Conservation (phyloP, 805 yeast species). For the Metschnikowia gelsemii region DNA sequence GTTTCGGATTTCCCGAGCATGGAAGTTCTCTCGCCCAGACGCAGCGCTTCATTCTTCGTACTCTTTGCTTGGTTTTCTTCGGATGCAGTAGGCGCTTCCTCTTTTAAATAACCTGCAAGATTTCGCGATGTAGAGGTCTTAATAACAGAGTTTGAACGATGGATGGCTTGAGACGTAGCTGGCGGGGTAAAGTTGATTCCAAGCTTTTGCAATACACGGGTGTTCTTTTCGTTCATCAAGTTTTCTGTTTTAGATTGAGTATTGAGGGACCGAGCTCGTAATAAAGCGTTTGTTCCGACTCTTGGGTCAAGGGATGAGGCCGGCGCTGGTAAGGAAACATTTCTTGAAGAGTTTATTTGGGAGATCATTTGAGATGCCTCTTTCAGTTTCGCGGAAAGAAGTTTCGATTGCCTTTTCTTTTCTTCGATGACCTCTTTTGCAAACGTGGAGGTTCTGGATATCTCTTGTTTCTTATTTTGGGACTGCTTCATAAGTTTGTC, state of each 20-base stretch:
- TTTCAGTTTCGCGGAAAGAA: conserved; percentile 30
- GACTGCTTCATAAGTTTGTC: conserved; percentile 4
- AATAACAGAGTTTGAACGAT: conserved; percentile 22
- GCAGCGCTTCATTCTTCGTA: neutral
- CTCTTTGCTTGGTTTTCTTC: neutral
- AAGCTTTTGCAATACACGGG: conserved; percentile 35
- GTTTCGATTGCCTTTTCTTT: conserved; percentile 23
- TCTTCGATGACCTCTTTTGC: conserved; percentile 17
- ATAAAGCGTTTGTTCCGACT: conserved; percentile 26
- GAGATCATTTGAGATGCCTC: conserved; percentile 29
- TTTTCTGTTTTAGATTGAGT: conserved; percentile 24
- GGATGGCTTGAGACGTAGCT: conserved; percentile 14
- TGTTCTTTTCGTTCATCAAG: conserved; percentile 25
- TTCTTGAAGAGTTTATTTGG: conserved; percentile 16
- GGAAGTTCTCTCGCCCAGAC: neutral
- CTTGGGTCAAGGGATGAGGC: conserved; percentile 41
- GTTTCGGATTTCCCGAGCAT: neutral
- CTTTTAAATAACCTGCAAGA: conserved; percentile 19
- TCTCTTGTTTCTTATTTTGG: neutral
- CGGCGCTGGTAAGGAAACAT: conserved; percentile 15
- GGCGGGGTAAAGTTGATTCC: conserved; percentile 33
- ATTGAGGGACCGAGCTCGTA: conserved; percentile 39
- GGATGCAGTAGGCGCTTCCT: neutral
- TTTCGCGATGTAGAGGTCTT: conserved; percentile 42
- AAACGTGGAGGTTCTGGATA: neutral